Conservation (phyloP, 2,329 filamentous ascomycete genomes). For the Venturia effusa region DNA sequence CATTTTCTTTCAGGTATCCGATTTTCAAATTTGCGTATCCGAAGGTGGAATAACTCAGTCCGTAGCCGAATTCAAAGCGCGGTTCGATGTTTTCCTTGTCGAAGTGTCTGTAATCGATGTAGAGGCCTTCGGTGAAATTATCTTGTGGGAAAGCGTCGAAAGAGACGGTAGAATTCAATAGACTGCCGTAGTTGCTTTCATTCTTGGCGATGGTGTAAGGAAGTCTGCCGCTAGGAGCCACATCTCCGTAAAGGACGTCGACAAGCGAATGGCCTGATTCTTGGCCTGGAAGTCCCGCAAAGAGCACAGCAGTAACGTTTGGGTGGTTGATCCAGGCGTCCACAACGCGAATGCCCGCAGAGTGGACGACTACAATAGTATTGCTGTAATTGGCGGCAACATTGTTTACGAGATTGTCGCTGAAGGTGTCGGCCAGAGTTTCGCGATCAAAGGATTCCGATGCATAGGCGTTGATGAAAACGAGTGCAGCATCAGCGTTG, state of each 20-base stretch:
- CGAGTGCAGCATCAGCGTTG: constrained; percentile 19
- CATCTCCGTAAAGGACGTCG: constrained; percentile 57
- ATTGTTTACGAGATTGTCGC: constrained; percentile 19
- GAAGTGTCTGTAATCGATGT: constrained; percentile 47
- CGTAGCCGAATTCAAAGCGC: constrained; percentile 54
- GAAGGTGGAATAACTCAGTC: constrained; percentile 60
- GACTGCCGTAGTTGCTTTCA: constrained; percentile 46
- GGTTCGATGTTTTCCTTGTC: constrained; percentile 47
- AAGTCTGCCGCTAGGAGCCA: constrained; percentile 58
- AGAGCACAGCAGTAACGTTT: constrained; percentile 54
- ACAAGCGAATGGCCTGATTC: constrained; percentile 59
- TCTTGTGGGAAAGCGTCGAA: not conserved
- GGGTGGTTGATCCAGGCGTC: constrained; percentile 60
- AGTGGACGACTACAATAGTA: constrained; percentile 59
- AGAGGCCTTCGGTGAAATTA: constrained; percentile 47
- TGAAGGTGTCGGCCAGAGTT: constrained; percentile 18
- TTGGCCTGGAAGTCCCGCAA: constrained; percentile 62
- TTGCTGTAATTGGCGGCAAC: constrained; percentile 16
- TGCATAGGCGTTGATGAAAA: constrained; percentile 21
- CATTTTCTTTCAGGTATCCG: constrained; percentile 14
- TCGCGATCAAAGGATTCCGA: constrained; percentile 19
- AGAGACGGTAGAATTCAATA: constrained; percentile 33
- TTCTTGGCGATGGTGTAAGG: constrained; percentile 50
- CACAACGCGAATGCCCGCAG: constrained; percentile 58
- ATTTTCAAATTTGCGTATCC: constrained; percentile 32